phyloP scores from a whole-genome alignment of 345 rosid genomes.

The Gynandropsis gynandra region DNA sequence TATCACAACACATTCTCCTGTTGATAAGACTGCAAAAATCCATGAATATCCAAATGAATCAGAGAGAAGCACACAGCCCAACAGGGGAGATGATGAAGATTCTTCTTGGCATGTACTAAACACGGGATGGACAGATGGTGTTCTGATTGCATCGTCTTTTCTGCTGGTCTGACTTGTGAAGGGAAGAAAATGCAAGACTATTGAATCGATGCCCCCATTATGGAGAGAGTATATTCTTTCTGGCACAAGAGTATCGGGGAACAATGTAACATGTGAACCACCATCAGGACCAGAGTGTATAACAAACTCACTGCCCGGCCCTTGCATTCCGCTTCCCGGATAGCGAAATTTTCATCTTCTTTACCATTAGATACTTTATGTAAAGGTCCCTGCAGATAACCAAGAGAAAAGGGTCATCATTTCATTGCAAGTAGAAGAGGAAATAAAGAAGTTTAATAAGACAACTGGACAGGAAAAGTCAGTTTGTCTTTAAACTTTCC shows the following conservation, averaged over 20 bases:
- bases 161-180: slow-evolving; percentile 71
- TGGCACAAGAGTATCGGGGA: slow-evolving; percentile 67
- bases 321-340: slow-evolving; percentile 58
- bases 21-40: slow-evolving; percentile 62
- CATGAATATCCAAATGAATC: slow-evolving; percentile 93
- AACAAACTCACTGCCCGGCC: slow-evolving; percentile 78
- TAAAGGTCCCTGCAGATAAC: slow-evolving; percentile 65
- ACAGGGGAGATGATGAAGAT: slow-evolving; percentile 43
- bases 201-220: slow-evolving; percentile 76
- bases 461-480: not conserved
- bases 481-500: too few species aligned
- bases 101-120: slow-evolving; percentile 77
- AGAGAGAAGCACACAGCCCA: slow-evolving; percentile 57
- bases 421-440: slow-evolving; percentile 12
- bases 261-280: slow-evolving; percentile 43
- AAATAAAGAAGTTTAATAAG: slow-evolving; percentile 7
- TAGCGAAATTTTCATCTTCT: slow-evolving; percentile 50
- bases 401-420: slow-evolving; percentile 13
- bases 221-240: slow-evolving; percentile 79
- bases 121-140: slow-evolving; percentile 83
- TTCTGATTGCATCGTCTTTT: slow-evolving; percentile 57
- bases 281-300: slow-evolving; percentile 52
- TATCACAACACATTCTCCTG: slow-evolving; percentile 68
- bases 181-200: slow-evolving; percentile 87
- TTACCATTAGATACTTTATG: slow-evolving; percentile 46